Base-by-base conservation (phyloP, 495 filamentous ascomycete genomes). In the Trichoderma erinaceum region DNA sequence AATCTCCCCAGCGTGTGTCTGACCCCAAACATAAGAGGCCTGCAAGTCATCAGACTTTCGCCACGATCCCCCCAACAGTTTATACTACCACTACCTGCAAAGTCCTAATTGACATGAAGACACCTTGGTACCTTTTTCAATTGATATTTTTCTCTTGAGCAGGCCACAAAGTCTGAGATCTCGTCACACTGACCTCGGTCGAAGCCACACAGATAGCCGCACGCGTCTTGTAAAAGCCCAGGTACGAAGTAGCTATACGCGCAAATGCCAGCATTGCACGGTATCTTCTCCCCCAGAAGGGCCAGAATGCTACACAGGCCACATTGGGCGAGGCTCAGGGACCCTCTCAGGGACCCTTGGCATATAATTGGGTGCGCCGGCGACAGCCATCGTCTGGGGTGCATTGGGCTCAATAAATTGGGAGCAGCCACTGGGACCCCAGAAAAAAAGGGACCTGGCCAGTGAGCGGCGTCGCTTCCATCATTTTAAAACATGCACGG, bases 341-440 rank as follows among this genome's bases (percentile, higher is more conserved):
- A 41, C 63, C 63, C 29, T 29, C n/a, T 61, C 63, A 41, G 63
- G 63, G 41, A 41, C 63, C 63, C 41, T 23, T 21, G 35, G 16
- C 29, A 41, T 64, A 41, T 65, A 0, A 43, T 41, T 65, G 63
- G 48, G 63, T 29, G 27, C 32, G 23, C 35, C 25, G 63, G 35
- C 63, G 32, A 44, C 63, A 43, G 63, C 63, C 63, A 65, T 44
- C 41, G 63, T 65, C 63, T 65, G 63, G 63, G 63, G 63, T 65
- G 63, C 63, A 65, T 41, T 32, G 61, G 61, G 16, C 61, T 35
- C 35, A 65, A n/a, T 25, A 61, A 61, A 61, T 61, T 61, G 56
- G n/a, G 56, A 27, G 56, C 56, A 27, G 56, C 56, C 23, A 61
- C 48, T 4, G 52, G 56, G 23, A n/a, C n/a, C n/a, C n/a, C n/a